Base-by-base conservation (phyloP, 129 eudicot species). In the Pseudognaphalium luteoalbum region DNA sequence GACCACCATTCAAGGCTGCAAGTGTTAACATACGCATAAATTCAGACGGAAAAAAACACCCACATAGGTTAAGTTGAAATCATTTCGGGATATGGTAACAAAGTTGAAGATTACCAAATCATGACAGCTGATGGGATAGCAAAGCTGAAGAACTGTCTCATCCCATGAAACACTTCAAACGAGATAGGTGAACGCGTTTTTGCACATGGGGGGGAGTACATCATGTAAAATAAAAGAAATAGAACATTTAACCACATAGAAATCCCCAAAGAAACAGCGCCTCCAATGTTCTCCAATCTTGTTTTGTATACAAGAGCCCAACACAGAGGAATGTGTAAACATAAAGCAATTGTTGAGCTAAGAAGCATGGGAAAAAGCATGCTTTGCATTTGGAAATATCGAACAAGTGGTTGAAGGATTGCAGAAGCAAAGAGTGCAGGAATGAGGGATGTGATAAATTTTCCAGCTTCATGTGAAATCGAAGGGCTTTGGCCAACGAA, bases 341-440 rank as follows among this genome's bases (percentile, higher is more conserved):
- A 78, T 15, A 85, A 30, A 6, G 88, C 70, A 44, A 29, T n/a
- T 14, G 68, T 51, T 4, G 28, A 82, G 61, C 89, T 87, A 61
- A 81, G 17, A 70, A 87, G 80, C 89, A 89, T 81, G 19, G 96
- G 96, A 54, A 76, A 19, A 21, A 85, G 71, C 86, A 84, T 57
- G 68, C 89, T 86, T 63, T 89, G 96, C 83, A 88, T 80, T 72
- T 80, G 96, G 58, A 78, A 83, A 71, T 78, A 90, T 11, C 96
- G 76, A 78, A 87, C 69, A 69, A 89, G 87, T 42, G 91, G 89
- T 59, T 89, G 90, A 74, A 85, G 82, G n/a, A 63, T 41, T 65
- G 92, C 92, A 28, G 50, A 81, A 17, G 82, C 88, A 67, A 85
- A 87, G 71, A 90, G 83, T 21, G 88, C 79, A 20, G 96, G 96